Conservation (phyloP, 805 yeast species). For the Candida jianshihensis region DNA sequence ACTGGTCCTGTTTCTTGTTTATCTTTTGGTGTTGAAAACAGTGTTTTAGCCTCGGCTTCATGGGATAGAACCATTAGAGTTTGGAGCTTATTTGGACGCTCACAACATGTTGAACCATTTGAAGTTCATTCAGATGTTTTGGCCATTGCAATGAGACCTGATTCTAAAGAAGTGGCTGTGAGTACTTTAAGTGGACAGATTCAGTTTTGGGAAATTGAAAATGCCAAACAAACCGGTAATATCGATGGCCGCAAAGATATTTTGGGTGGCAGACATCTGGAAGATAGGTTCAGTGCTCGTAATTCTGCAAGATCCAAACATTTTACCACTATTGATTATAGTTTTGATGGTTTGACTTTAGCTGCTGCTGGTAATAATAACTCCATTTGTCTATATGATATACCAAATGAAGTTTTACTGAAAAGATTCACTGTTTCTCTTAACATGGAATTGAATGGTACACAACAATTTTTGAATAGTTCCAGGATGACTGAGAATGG, state of each 20-base stretch:
- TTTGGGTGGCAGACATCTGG: constrained; percentile 73
- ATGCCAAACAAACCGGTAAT: constrained; percentile 71
- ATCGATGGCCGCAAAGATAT: constrained; percentile 86
- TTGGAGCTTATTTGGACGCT: constrained; percentile 87
- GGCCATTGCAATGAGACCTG: constrained; percentile 80
- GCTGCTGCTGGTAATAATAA: constrained; percentile 94
- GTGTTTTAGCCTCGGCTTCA: constrained; percentile 78
- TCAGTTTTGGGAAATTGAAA: constrained; percentile 74
- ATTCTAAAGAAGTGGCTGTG: constrained; percentile 85
- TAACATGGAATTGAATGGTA: constrained; percentile 90
- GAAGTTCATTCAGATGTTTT: constrained; percentile 80
- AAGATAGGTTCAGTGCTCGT: constrained; percentile 74
- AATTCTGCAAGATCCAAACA: constrained; percentile 80
- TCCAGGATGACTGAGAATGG: constrained; percentile 85
- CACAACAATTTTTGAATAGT: constrained; percentile 71
- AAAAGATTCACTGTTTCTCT: constrained; percentile 77
- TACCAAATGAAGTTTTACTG: constrained; percentile 78
- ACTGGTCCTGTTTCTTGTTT: constrained; percentile 91
- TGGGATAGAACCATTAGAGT: constrained; percentile 95
- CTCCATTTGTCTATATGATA: constrained; percentile 85
- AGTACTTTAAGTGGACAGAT: constrained; percentile 86
- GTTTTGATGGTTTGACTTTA: constrained; percentile 82
- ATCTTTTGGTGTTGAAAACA: constrained; percentile 75
- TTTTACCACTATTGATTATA: constrained; percentile 75
- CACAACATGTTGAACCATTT: constrained; percentile 86